Base-by-base conservation (phyloP, 2,329 filamentous ascomycete species). In the Paecilomyces variotii region DNA sequence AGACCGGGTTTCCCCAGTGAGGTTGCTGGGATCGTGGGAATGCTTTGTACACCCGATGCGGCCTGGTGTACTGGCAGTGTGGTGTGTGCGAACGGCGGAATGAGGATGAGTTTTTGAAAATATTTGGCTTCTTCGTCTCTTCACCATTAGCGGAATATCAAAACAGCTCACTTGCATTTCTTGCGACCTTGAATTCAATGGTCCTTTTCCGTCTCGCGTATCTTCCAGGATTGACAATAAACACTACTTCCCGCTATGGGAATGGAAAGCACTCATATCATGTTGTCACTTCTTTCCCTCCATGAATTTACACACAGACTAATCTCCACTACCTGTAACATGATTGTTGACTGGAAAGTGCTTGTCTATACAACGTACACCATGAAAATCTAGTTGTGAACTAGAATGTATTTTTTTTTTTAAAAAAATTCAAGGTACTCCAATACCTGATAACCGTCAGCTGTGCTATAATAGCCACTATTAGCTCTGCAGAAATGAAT, bases 41-140 rank as follows among this genome's bases (percentile, higher is more conserved):
- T 92, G 87, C 74, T 92, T 25, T 90, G 88, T 69, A 82, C 82
- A 4, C 78, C 80, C 4, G 90, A 93, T 70, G 82, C 83, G n/a
- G 82, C 79, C 6, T 93, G 89, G 89, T 87, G 85, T 68, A 94
- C 89, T 0, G 90, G 90, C 1, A 88, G 87, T 72, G 87, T 91
- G 26, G 83, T 94, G 3, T 89, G 87, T 75, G 88, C 89, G 6
- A 93, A 93, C 69, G 90, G 90, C 1, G 90, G 90, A 5, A 86
- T 91, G 84, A 81, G 79, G 60, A 83, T 86, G 74, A 78, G 74
- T 57, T 53, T 59, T 25, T 69, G 65, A 60, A 51, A 50, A 19
- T 19, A 19, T 1, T 9, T 54, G 30, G 19, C 11, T 25, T 11
- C 50, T 11, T 30, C 25, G n/a, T 19, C 19, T 50, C 27, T 12